Base-by-base conservation (phyloP, 345 rosid genomes). In the Populus ilicifolia region DNA sequence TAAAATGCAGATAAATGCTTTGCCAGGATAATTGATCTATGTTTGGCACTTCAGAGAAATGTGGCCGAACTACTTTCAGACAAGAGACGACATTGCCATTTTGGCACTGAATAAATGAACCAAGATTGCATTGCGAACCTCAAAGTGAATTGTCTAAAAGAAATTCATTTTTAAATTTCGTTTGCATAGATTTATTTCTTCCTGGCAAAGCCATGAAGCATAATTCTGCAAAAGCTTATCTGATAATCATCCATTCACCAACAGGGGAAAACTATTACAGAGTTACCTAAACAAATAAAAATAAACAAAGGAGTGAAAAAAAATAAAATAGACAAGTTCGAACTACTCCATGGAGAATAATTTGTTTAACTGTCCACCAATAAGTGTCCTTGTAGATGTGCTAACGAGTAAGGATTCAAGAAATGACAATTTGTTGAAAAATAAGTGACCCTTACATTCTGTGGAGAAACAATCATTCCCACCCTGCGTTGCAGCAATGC, bases 401-500 rank as follows among this genome's bases (percentile, higher is more conserved):
- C 72, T 25, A 21, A 16, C 35, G 27, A 72, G 33, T 72, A 59
- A 48, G 75, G 72, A 61, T 36, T 43, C 35, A 18, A 35, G 9
- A 77, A 67, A 69, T 4, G 41, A 75, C 46, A 3, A 13, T 39
- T 35, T 12, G 9, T 46, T 35, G 36, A 30, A 71, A 48, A 59
- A 16, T 10, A 23, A 46, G 39, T 41, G 70, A 62, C 70, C 83
- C 97, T 84, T 38, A 91, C 99, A 74, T 75, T 86, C 75, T 88
- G 90, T 66, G 94, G 87, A 72, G 96, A 93, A 62, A 90, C 88
- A 5, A 88, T 89, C 27, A 90, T 77, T 67, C 94, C 90, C 76
- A 91, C 90, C 78, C 97, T 87, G 35, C 85, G 89, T 71, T 94
- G 99, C 83, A 96, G 88, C 83, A 96, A 84, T 64, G 99, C 98